Conservation (phyloP, 164 flowering plant genomes). For the Vitis labrusca region DNA sequence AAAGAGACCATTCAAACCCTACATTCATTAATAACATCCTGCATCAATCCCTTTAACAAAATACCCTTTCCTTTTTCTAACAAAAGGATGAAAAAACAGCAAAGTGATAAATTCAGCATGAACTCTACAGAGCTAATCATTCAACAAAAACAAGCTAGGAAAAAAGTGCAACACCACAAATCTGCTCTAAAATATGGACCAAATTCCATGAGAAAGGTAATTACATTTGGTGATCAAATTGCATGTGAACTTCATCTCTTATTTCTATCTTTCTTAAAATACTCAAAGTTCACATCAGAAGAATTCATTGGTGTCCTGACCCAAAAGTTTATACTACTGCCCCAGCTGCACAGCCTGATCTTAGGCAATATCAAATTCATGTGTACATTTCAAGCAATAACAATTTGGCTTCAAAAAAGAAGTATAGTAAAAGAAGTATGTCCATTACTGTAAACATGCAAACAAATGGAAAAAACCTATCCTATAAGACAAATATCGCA, state of each 20-base stretch:
- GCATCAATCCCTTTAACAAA: too few relatives aligned
- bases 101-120: too few relatives aligned
- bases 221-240: neutral
- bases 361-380: neutral
- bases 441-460: too few relatives aligned
- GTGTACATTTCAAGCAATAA: neutral
- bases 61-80: too few relatives aligned
- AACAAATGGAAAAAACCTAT: too few relatives aligned
- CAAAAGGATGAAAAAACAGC: too few relatives aligned
- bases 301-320: neutral
- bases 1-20: too few relatives aligned
- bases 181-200: neutral
- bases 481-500: too few relatives aligned
- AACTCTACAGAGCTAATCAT: too few relatives aligned
- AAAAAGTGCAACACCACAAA: neutral
- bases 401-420: neutral
- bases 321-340: neutral
- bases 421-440: too few relatives aligned
- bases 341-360: neutral
- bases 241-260: neutral
- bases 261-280: neutral
- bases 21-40: too few relatives aligned
- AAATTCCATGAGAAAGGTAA: neutral
- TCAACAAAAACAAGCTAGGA: too few relatives aligned
- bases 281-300: neutral